Base-by-base conservation (phyloP, 2,329 filamentous ascomycete genomes). In the Colletotrichum horii region DNA sequence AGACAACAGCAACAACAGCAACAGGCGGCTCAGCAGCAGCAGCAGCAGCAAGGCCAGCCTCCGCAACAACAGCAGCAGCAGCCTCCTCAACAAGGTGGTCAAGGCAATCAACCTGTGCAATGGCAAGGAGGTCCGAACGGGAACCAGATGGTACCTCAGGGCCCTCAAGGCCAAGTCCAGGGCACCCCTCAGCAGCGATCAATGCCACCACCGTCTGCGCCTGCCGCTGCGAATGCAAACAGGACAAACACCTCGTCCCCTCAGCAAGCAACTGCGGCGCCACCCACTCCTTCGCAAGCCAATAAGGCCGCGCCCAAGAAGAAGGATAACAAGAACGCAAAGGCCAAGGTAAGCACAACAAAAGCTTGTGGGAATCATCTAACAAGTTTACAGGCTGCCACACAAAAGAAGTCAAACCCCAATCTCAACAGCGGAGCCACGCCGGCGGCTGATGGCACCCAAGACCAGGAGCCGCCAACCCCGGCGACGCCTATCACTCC, bases 251-350 rank as follows among this genome's bases (percentile, higher is more conserved):
- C 91, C 16, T 90, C 90, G 15, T 93, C 92, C 22, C 92, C 92
- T 28, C 92, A 93, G 79, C 89, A 91, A 78, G 89, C 89, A 77
- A 91, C 89, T 75, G 89, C 91, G 8, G 93, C 93, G 43, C 94
- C 95, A 1, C 94, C 94, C 2, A 97, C 95, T 6, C 95, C 95
- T 2, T 93, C 91, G 67, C 94, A 95, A 81, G 83, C 88, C 3
- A 93, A 92, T 81, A 96, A 96, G 87, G 85, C 93, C 6, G 92
- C 91, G 38, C 93, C 94, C 2, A 96, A 95, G 84, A 96, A 96
- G 90, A 94, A 95, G 87, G 91, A 92, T 36, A 87, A 85, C 7
- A 93, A 93, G 84, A 89, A 87, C 76, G 87, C 90, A 7, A 94
- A 93, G 84, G 88, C 85, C 73, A 95, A 95, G 92, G 93, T 94